Conservation (phyloP, 2,329 filamentous ascomycete genomes). For the Chaetomiaceae sp. region DNA sequence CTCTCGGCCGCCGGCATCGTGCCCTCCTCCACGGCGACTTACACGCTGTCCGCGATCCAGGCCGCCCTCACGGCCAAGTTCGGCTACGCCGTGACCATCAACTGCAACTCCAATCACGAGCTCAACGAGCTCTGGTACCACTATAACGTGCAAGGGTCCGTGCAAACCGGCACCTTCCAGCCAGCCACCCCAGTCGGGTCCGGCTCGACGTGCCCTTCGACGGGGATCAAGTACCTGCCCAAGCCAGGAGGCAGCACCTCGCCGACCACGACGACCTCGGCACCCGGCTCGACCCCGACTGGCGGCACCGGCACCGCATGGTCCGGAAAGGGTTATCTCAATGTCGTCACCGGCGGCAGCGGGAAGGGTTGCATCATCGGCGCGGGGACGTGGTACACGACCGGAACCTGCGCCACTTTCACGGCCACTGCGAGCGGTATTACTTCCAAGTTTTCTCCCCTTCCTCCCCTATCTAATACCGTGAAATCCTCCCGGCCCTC, state of each 20-base stretch:
- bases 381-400: background rate
- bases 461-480: no score
- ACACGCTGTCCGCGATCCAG: background rate
- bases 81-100: background rate
- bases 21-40: background rate
- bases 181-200: background rate
- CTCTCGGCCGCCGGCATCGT: background rate
- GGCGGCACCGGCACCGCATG: background rate
- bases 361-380: background rate
- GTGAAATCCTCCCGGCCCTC: no score
- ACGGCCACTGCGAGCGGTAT: constrained; percentile 1
- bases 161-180: background rate
- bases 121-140: background rate
- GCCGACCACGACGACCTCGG: background rate
- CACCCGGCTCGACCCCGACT: background rate
- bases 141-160: background rate
- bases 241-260: background rate
- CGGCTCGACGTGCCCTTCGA: background rate
- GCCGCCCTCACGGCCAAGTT: background rate
- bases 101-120: background rate
- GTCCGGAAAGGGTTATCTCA: background rate
- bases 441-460: background rate
- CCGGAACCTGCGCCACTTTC: background rate
- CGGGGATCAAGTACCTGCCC: constrained; percentile 1
- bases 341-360: background rate